Evolutionary conservation across 768 basidiomycete species (phyloP).

Genomic region (Butyriboletus loyo): DNA sequence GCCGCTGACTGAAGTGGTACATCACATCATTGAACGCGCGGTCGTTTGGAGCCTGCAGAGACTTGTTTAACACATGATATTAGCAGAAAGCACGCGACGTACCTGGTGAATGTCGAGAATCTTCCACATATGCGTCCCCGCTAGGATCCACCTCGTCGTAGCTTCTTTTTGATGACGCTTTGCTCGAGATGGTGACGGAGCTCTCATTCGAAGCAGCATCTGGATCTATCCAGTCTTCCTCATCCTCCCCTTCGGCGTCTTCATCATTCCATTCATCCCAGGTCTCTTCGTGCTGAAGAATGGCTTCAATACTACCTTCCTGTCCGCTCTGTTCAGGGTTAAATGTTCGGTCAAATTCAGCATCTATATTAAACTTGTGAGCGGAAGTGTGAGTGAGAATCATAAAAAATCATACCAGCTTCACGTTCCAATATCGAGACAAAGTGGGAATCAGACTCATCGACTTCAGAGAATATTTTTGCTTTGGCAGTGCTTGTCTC

Average conservation of each 20-base stretch:
- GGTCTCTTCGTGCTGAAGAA: constrained; percentile 11
- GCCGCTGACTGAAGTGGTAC: not conserved
- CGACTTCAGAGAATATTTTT: constrained; percentile 13
- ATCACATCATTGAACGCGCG: constrained; percentile 36
- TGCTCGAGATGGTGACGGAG: constrained; percentile 56
- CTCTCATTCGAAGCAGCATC: constrained; percentile 50
- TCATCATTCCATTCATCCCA: constrained; percentile 34
- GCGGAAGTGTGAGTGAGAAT: not conserved
- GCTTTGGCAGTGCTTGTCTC: constrained; percentile 6
- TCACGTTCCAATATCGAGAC: constrained; percentile 26
- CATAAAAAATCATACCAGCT: constrained; percentile 25
- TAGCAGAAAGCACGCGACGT: not conserved
- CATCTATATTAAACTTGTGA: constrained; percentile 16
- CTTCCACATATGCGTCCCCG: constrained; percentile 37
- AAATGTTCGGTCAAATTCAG: constrained; percentile 27
- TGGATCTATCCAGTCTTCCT: constrained; percentile 44
- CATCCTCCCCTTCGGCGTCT: constrained; percentile 46
- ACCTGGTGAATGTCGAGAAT: constrained; percentile 47
- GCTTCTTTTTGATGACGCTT: constrained; percentile 46
- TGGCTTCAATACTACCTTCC: constrained; percentile 15
- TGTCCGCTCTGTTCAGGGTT: constrained; percentile 14
- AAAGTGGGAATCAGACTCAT: constrained; percentile 31
- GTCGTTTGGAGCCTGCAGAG: constrained; percentile 42
- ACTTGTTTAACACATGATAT: not conserved
- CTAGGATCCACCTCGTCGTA: constrained; percentile 45